Evolutionary conservation across 2,329 filamentous ascomycete genomes (phyloP), one percentile per base, ranked within the genome.

Genomic region (Neofusicoccum sp.): DNA sequence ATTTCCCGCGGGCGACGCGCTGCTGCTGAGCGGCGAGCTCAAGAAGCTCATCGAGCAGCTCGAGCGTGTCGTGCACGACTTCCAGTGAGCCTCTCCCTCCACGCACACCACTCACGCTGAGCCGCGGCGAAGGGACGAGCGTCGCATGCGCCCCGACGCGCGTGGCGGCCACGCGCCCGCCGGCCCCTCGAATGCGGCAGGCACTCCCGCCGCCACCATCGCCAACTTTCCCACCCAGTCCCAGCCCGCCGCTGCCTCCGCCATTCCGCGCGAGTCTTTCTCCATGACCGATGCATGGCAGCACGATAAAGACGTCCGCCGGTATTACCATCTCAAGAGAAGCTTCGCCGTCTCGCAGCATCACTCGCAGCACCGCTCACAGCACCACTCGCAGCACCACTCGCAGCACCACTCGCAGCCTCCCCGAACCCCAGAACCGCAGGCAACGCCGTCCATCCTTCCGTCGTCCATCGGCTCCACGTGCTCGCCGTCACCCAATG

Each of bases 391-490:
- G 12, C 51, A 30, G 11, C 14, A 36, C 28, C 26, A 56, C 51
- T 56, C 51, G 36, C 51, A 38, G 12, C 14, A 43, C 5, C 51
- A 28, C 14, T 8, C 28, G 12, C 40, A 56, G 12, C 33, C 51
- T 6, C 51, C 51, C 2, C 36, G 31, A 12, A 8, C 16, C 51
- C 45, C 14, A 26, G 26, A 14, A 16, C 26, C 26, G 4, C 51
- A 56, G 2, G 24, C 14, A 7, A 56, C 51, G 2, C 51, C 51
- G 12, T 56, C 51, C 20, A 56, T 56, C 8, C 51, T 43, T 6
- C 51, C 51, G 8, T 56, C 51, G n/a, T 56, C 51, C 14, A 36
- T 56, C 26, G 51, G 51, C 1, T 56, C 51, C 16, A 56, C 51
- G 33, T 56, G 51, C n/a, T 43, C 34, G 6, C 49, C 49, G 12